Evolutionary conservation across 164 flowering plant species (phyloP).

Genomic region (Berberis thunbergii): DNA sequence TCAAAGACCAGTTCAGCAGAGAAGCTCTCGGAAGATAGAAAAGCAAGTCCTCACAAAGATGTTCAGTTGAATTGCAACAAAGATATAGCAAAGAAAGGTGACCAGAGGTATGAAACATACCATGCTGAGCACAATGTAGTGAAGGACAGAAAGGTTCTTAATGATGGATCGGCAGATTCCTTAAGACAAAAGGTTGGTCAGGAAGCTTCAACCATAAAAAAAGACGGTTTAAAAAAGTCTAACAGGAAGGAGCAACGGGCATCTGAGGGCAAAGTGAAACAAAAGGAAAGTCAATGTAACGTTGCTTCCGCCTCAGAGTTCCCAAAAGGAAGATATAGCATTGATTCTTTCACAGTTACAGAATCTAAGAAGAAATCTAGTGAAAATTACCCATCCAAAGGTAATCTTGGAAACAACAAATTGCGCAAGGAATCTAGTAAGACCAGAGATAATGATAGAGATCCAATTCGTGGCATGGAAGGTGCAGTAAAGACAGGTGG

Average conservation of each 20-base stretch:
- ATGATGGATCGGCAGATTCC: slow-evolving; percentile 12
- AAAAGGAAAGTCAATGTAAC: slow-evolving; percentile 21
- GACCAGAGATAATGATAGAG: slow-evolving; percentile 18
- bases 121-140: slow-evolving; percentile 14
- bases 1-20: slow-evolving; percentile 17
- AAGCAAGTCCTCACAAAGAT: slow-evolving; percentile 14
- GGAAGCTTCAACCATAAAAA: slow-evolving; percentile 14
- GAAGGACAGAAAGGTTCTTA: slow-evolving; percentile 21
- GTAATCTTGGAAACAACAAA: slow-evolving; percentile 5
- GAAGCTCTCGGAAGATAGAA: slow-evolving; percentile 15
- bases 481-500: slow-evolving; percentile 10
- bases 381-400: slow-evolving; percentile 9
- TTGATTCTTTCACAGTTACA: slow-evolving; percentile 11
- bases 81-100: slow-evolving; percentile 17
- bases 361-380: slow-evolving; percentile 18
- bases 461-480: slow-evolving; percentile 4
- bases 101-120: slow-evolving; percentile 9
- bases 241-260: slow-evolving; percentile 15
- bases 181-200: slow-evolving; percentile 13
- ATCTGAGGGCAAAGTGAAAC: slow-evolving; percentile 33
- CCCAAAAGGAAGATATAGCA: slow-evolving; percentile 18
- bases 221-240: slow-evolving; percentile 10
- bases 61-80: slow-evolving; percentile 11
- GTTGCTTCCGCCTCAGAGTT: slow-evolving; percentile 16
- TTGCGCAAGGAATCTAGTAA: slow-evolving; percentile 11